Base-by-base conservation (phyloP, 352 stramenopile genomes). In the Blastocystis sp. region DNA sequence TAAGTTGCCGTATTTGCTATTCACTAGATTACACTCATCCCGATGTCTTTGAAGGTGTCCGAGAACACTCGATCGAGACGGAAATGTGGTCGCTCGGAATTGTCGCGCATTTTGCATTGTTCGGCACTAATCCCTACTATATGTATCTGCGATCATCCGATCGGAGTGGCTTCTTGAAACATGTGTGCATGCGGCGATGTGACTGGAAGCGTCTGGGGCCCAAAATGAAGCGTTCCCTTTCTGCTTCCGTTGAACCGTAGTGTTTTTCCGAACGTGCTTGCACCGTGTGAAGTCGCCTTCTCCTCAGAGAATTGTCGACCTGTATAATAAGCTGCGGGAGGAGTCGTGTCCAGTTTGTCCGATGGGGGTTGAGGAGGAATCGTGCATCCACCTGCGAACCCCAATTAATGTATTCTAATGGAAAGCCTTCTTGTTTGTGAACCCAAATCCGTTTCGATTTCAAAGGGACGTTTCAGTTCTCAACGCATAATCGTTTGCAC, bases 31-130 rank as follows among this genome's bases (percentile, higher is more conserved):
- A 78, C 34, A 78, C 67, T 59, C 7, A 53, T 34, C 67, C 67
- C 11, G n/a, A 61, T 56, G 48, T 78, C 11, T 78, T 57, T 56
- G 27, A 7, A 2, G 67, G 67, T 11, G 44, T 57, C 9, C 7
- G 21, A 27, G 32, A 61, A 21, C 67, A 78, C 34, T 29, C 67
- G 21, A 21, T 78, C 18, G 40, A 14, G 29, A 78, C 36, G 14
- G 67, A 78, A 32, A 11, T 78, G 27, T 78, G 67, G 67, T 78
- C 67, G n/a, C 44, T 78, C 11, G 67, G 67, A 8, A 78, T 78
- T 32, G 67, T 78, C 11, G 38, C 16, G 18, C 44, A 78, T 27
- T 78, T 46, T 56, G 67, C 67, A 7, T 24, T 78, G 44, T 78
- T 61, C 36, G 24, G 29, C 7, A 61, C 14, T 14, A 78, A 78